phyloP scores from a whole-genome alignment of 345 rosid species.

The Populus pruinosa region DNA sequence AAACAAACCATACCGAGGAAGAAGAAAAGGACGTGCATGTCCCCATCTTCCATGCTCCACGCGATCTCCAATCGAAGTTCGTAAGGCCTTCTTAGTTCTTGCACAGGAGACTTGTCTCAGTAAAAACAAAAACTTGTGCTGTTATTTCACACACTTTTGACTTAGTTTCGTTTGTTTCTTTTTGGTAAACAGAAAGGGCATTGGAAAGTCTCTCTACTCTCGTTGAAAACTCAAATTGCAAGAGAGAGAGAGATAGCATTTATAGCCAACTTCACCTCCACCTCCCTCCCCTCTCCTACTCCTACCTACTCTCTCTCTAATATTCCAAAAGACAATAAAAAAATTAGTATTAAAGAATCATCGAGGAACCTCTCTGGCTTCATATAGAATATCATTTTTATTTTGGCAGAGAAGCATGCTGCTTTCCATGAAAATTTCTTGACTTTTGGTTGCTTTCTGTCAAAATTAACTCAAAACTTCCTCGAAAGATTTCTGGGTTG shows the following conservation, averaged over 20 bases:
- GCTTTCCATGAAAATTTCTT: neutral
- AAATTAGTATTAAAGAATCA: neutral
- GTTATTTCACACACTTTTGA: too few relatives aligned
- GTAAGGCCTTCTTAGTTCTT: too few relatives aligned
- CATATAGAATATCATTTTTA: neutral
- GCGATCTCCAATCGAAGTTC: too few relatives aligned
- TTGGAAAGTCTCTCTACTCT: too few relatives aligned
- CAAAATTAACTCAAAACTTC: neutral
- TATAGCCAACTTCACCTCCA: neutral
- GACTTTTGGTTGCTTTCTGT: neutral
- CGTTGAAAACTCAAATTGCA: too few relatives aligned
- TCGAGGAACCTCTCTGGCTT: neutral
- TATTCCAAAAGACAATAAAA: neutral
- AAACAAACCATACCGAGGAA: too few relatives aligned
- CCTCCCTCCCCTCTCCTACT: neutral
- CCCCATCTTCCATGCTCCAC: too few relatives aligned
- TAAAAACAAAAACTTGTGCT: too few relatives aligned
- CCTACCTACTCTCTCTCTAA: neutral
- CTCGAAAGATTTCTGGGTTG: neutral
- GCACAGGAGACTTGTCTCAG: too few relatives aligned
- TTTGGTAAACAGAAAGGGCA: too few relatives aligned
- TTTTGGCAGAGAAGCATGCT: neutral
- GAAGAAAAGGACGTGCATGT: too few relatives aligned
- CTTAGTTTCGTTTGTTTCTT: too few relatives aligned
- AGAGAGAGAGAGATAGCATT: neutral